phyloP scores from a whole-genome alignment of 148 eudicot genomes.

The Camellia japonica region DNA sequence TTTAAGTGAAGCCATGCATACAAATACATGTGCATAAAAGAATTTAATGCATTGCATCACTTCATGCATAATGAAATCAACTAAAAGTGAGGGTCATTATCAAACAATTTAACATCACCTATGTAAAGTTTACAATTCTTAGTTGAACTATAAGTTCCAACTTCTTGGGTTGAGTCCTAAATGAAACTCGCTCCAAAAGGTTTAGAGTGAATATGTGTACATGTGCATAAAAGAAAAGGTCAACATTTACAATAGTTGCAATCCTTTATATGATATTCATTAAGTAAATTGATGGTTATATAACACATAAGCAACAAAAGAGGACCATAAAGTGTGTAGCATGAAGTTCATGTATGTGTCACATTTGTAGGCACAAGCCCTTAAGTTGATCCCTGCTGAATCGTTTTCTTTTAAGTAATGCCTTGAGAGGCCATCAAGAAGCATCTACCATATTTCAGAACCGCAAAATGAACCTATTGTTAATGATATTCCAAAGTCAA shows the following conservation, averaged over 20 bases:
- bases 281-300: background rate
- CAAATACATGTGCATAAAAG: background rate
- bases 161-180: background rate
- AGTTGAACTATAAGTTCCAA: background rate
- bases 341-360: background rate
- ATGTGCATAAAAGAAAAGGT: background rate
- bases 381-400: background rate
- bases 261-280: background rate
- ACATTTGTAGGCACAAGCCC: background rate
- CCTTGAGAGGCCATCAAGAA: background rate
- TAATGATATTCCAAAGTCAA: background rate
- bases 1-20: background rate
- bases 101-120: background rate
- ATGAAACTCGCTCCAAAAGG: background rate
- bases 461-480: background rate
- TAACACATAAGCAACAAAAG: background rate
- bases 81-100: background rate
- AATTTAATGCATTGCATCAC: background rate
- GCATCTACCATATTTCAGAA: conserved; percentile 4
- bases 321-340: background rate
- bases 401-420: background rate
- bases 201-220: background rate
- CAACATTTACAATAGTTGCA: background rate
- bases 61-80: background rate
- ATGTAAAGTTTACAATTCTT: background rate